Conservation (phyloP, 306 rosid species). For the Begonia masoniana region DNA sequence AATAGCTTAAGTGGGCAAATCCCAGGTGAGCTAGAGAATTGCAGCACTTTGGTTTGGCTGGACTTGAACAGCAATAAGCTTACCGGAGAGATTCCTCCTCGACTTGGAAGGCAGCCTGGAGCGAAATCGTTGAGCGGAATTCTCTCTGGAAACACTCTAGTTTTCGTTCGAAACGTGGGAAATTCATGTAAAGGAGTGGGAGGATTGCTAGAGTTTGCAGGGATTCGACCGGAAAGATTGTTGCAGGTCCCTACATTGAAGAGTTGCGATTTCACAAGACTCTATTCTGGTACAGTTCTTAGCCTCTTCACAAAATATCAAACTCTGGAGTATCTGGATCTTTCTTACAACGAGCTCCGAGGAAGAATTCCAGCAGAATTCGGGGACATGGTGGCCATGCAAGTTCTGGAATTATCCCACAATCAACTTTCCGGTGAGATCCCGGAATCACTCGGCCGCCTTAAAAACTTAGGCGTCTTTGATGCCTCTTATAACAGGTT, state of each 20-base stretch:
- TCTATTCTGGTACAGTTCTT: conserved; percentile 84
- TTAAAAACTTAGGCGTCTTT: conserved; percentile 75
- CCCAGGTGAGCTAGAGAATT: conserved; percentile 69
- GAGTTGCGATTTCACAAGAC: conserved; percentile 79
- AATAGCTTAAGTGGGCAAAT: conserved; percentile 77
- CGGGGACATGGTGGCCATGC: conserved; percentile 88
- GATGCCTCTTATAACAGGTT: conserved; percentile 84
- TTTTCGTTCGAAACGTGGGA: conserved; percentile 84
- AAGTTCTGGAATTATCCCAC: conserved; percentile 87
- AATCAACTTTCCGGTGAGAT: conserved; percentile 92
- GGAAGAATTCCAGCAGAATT: conserved; percentile 84
- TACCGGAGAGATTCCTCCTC: conserved; percentile 85
- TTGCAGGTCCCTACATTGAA: conserved; percentile 64
- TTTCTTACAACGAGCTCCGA: conserved; percentile 78
- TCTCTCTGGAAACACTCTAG: conserved; percentile 78
- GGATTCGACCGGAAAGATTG: conserved; percentile 83
- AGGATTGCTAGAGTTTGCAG: conserved; percentile 83
- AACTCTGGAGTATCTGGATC: conserved; percentile 88
- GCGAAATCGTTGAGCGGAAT: conserved; percentile 70
- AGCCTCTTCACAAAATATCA: conserved; percentile 84
- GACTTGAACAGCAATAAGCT: conserved; percentile 96
- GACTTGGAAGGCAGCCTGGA: conserved; percentile 87
- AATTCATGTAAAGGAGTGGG: conserved; percentile 90
- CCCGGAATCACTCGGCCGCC: conserved; percentile 70
- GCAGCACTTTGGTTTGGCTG: conserved; percentile 95